Evolutionary conservation across 148 eudicot genomes (phyloP).

Genomic region (Dysphania ambrosioides): DNA sequence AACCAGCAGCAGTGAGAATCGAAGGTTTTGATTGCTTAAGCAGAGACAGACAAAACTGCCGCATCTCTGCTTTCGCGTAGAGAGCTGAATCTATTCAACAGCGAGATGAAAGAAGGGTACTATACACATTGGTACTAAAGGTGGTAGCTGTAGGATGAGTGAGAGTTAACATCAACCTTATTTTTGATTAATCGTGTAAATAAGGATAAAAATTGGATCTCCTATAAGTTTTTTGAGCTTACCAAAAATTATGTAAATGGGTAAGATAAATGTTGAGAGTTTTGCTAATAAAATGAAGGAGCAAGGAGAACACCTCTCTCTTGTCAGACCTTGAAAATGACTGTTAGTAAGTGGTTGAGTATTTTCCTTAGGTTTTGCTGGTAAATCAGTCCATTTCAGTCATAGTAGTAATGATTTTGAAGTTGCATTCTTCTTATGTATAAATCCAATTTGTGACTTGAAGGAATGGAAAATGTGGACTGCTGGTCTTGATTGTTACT

Average conservation of each 20-base stretch:
- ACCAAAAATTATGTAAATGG: conserved; percentile 14
- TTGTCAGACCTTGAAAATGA: not conserved
- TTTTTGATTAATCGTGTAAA: conserved; percentile 13
- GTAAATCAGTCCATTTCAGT: too few relatives aligned
- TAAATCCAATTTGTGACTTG: too few relatives aligned
- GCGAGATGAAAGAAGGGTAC: not conserved
- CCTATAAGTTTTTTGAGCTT: conserved; percentile 10
- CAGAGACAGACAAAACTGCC: conserved; percentile 37
- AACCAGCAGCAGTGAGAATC: conserved; percentile 47
- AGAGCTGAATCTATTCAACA: not conserved
- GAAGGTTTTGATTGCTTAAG: conserved; percentile 65
- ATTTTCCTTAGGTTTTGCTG: too few relatives aligned
- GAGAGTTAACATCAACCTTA: conserved; percentile 2
- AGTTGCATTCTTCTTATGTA: too few relatives aligned
- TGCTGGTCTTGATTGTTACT: too few relatives aligned
- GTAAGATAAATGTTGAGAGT: conserved; percentile 11
- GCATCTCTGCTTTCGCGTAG: conserved; percentile 59
- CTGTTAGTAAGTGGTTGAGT: too few relatives aligned
- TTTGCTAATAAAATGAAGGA: conserved; percentile 18
- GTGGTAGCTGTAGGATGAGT: not conserved
- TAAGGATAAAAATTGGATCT: conserved; percentile 12
- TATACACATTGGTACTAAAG: conserved; percentile 13
- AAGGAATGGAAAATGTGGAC: too few relatives aligned
- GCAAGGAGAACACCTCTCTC: conserved; percentile 8
- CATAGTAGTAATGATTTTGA: too few relatives aligned